Evolutionary conservation across 148 eudicot species (phyloP).

Genomic region (Vaccinium macrocarpon): DNA sequence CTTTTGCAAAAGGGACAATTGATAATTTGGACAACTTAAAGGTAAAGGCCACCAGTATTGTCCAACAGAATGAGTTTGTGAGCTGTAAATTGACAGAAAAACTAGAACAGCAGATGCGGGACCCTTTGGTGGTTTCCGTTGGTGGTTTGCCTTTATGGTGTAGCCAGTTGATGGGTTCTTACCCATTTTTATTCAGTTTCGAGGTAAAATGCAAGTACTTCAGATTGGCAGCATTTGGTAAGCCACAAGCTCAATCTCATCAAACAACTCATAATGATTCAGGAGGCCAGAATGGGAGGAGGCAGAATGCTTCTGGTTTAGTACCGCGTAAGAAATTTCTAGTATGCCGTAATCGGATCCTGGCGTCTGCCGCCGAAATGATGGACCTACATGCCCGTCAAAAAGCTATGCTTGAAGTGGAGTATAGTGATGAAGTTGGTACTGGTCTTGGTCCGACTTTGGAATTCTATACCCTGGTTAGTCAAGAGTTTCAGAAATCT

Average conservation of each 20-base stretch:
- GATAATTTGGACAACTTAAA: constrained; percentile 51
- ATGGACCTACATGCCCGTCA: constrained; percentile 71
- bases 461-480: constrained; percentile 84
- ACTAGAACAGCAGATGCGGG: constrained; percentile 85
- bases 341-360: constrained; percentile 55
- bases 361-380: constrained; percentile 81
- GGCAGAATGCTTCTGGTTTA: constrained; percentile 32
- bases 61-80: constrained; percentile 64
- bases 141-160: constrained; percentile 96
- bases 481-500: constrained; percentile 76
- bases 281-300: constrained; percentile 48
- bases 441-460: constrained; percentile 98
- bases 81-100: constrained; percentile 80
- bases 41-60: constrained; percentile 37
- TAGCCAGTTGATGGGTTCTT: constrained; percentile 57
- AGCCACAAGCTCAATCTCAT: constrained; percentile 37
- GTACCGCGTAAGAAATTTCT: constrained; percentile 67
- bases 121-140: constrained; percentile 59
- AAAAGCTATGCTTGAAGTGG: constrained; percentile 76
- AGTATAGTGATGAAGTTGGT: constrained; percentile 90
- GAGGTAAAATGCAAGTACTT: constrained; percentile 85
- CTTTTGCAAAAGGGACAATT: constrained; percentile 59
- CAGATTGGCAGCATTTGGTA: constrained; percentile 70
- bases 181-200: constrained; percentile 78
- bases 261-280: constrained; percentile 35